phyloP scores from a whole-genome alignment of 2,329 filamentous ascomycete genomes.

The Neofusicoccum sp. region DNA sequence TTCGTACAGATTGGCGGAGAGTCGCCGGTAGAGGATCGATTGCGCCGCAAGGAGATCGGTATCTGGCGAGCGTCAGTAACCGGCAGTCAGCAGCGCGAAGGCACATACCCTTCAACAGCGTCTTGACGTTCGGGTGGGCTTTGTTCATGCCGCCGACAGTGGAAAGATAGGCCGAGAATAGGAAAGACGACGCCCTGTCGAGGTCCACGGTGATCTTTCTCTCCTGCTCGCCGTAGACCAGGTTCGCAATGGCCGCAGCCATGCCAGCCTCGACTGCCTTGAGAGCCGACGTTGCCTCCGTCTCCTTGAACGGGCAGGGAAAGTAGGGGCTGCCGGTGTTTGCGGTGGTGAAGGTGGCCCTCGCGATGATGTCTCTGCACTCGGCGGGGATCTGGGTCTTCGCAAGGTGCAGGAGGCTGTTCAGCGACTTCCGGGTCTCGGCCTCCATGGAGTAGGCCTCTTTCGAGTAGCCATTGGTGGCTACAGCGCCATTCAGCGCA shows the following conservation, averaged over 20 bases:
- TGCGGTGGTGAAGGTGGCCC: constrained; percentile 37
- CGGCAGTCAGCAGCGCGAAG: background rate
- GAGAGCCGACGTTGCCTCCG: constrained; percentile 56
- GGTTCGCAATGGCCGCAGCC: constrained; percentile 62
- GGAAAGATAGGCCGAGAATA: constrained; percentile 62
- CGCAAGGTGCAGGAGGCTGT: constrained; percentile 35
- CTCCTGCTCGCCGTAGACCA: constrained; percentile 52
- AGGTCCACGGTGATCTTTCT: constrained; percentile 55
- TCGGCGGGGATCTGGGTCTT: constrained; percentile 39
- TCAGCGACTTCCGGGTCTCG: constrained; percentile 37
- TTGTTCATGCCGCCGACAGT: constrained; percentile 56
- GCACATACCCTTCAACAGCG: constrained; percentile 45
- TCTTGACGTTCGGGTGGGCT: constrained; percentile 48
- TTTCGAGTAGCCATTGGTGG: constrained; percentile 22
- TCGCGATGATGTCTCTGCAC: constrained; percentile 33
- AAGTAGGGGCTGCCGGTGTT: constrained; percentile 45
- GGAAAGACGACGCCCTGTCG: constrained; percentile 57
- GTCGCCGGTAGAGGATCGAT: constrained; percentile 69
- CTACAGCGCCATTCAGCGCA: background rate
- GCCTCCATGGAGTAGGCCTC: constrained; percentile 34
- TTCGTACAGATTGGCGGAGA: constrained; percentile 72
- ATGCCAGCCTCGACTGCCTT: constrained; percentile 63
- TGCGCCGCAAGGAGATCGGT: constrained; percentile 73
- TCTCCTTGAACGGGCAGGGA: constrained; percentile 54
- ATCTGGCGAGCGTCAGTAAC: constrained; percentile 51